Percentiles rank a stretch among this genome's conserved stretches.
Evolutionary conservation across 129 eudicot genomes (phyloP).

Genomic region (Tagetes erecta): DNA sequence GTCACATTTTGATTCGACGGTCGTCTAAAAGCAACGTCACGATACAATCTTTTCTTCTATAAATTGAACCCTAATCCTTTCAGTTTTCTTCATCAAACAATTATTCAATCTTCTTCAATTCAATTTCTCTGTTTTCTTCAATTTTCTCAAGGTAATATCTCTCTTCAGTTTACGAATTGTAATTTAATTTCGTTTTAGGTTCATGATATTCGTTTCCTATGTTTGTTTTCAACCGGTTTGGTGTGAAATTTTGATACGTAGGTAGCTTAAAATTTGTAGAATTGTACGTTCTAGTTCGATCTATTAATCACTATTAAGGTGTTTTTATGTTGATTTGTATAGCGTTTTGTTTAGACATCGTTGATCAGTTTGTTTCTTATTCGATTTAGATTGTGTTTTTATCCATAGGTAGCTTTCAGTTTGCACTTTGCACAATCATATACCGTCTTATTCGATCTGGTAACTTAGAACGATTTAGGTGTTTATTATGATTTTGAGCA

Average conservation of each 20-base stretch:
- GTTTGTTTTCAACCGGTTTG: not conserved
- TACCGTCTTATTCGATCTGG: not conserved
- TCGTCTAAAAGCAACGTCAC: slow-evolving; percentile 1
- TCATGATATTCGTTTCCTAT: not conserved
- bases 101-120: not conserved
- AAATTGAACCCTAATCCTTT: slow-evolving; percentile 8
- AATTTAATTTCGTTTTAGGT: not conserved
- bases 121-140: not conserved
- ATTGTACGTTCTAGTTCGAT: not conserved
- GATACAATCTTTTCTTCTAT: not conserved
- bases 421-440: not conserved
- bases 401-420: not conserved
- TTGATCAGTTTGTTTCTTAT: not conserved
- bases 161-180: not conserved
- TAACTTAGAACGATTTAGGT: not conserved
- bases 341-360: too few relatives aligned
- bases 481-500: not conserved
- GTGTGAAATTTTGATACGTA: not conserved
- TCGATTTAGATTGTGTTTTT: not conserved
- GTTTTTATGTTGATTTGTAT: too few relatives aligned
- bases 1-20: slow-evolving; percentile 1
- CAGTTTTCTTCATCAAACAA: slow-evolving; percentile 5
- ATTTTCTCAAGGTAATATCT: slow-evolving; percentile 18
- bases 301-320: too few relatives aligned
- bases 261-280: not conserved